These are phyloP conservation scores for Leccinum pellstonianum DNA, from an alignment of 768 basidiomycete species.

Conservation along the genomic window DNA sequence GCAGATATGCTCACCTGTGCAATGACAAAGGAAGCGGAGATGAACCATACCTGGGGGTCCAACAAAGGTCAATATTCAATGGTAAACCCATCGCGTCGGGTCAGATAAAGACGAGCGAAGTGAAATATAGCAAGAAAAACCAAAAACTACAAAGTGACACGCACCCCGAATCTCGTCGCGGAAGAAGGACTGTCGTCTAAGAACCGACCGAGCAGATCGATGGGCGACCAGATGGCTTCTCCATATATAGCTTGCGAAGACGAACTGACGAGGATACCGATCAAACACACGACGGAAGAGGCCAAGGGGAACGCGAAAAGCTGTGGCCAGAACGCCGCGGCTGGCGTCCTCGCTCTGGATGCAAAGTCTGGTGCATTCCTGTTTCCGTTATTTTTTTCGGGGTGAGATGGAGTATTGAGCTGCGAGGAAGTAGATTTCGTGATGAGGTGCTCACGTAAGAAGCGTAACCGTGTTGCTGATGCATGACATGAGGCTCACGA, in stretches of 20 bases:
- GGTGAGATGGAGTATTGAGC: conserved; percentile 13
- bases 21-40: conserved; percentile 74
- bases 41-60: conserved; percentile 63
- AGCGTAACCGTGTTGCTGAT: conserved; percentile 80
- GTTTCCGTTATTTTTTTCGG: conserved; percentile 5
- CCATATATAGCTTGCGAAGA: conserved; percentile 75
- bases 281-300: conserved; percentile 72
- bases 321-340: conserved; percentile 64
- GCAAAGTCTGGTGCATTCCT: conserved; percentile 80
- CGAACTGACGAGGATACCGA: conserved; percentile 81
- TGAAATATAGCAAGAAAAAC: background rate
- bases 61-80: background rate
- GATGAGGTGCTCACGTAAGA: conserved; percentile 50
- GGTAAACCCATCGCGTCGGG: background rate
- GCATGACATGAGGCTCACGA: conserved; percentile 69
- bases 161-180: conserved; percentile 66
- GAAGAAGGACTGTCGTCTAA: conserved; percentile 60
- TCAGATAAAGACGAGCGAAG: background rate
- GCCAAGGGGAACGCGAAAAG: conserved; percentile 68
- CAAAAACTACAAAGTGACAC: conserved; percentile 8
- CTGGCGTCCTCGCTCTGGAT: conserved; percentile 54
- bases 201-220: conserved; percentile 68
- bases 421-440: background rate
- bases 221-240: conserved; percentile 75
- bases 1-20: conserved; percentile 50